Percentiles rank a stretch among this genome's conserved stretches.
Evolutionary conservation across 805 yeast genomes (phyloP).

Genomic region (Candida corydali): DNA sequence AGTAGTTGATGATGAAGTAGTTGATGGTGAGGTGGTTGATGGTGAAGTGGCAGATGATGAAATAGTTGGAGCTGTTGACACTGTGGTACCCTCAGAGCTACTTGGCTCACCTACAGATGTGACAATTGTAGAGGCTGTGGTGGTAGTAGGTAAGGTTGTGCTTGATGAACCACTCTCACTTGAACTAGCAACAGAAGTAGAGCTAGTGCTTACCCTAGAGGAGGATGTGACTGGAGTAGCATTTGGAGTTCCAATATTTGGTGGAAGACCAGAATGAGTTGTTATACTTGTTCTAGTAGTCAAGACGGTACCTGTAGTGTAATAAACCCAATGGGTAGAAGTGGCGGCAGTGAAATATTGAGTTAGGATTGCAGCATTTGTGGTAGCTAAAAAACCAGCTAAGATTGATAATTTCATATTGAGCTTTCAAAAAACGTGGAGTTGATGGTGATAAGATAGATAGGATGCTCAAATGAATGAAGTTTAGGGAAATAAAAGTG

Average conservation of each 20-base stretch:
- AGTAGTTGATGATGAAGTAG: constrained; percentile 8
- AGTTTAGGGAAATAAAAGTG: background rate
- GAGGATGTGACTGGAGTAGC: constrained; percentile 4
- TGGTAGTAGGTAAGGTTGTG: background rate
- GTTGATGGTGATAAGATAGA: background rate
- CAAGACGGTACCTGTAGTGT: constrained; percentile 14
- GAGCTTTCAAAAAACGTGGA: constrained; percentile 1
- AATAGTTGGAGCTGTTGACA: background rate
- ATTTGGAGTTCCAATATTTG: constrained; percentile 8
- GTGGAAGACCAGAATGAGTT: constrained; percentile 19
- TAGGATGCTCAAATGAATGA: background rate
- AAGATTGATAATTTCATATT: constrained; percentile 1
- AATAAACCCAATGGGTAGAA: constrained; percentile 21
- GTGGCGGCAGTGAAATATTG: constrained; percentile 24
- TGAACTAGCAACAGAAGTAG: constrained; percentile 7
- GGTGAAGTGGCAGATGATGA: background rate
- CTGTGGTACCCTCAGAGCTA: too few relatives aligned
- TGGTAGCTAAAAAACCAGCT: constrained; percentile 15
- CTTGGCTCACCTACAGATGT: too few relatives aligned
- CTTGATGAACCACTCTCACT: constrained; percentile 7
- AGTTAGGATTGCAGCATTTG: constrained; percentile 20
- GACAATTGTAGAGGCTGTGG: background rate
- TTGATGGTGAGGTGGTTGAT: background rate
- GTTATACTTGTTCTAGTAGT: constrained; percentile 12
- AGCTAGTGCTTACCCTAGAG: constrained; percentile 7